Base-by-base conservation (phyloP, 371 early-diverging fungal species). In the Mucor irregularis region DNA sequence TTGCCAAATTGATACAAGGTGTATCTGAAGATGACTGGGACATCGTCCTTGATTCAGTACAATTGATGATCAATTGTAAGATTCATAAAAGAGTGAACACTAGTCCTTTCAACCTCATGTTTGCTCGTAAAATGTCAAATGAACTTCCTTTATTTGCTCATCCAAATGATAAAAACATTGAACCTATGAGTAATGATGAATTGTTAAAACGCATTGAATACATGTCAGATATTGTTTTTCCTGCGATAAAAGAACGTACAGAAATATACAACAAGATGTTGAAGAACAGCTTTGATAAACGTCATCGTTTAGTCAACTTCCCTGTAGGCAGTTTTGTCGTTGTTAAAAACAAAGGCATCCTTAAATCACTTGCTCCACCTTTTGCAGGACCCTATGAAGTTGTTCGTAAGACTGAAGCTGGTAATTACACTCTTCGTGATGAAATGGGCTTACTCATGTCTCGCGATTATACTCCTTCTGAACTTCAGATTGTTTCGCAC, bases 211-310 rank as follows among this genome's bases (percentile, higher is more conserved):
- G 58, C 1, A 54, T 61, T 5, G 22, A 61, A 4, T 24, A 52
- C n/a, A 66, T 66, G 61, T 24, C 40, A 1, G 34, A 66, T 6
- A 40, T 59, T 0, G 58, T 66, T 0, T 57, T 66, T 28, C 66
- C 66, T 1, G 66, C 66, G 0, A 60, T 66, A 6, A 25, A 37
- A 11, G 58, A 66, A 55, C 19, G 66, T 25, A 34, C 9, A 19
- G 39, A 52, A 5, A 44, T 16, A 19, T 49, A 44, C 19, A 40
- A 13, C 14, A 46, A 48, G 3, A 37, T 39, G 11, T 25, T 39
- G 52, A n/a, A n/a, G 10, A 21, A 30, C n/a, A 43, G 17, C 17
- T 57, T 49, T 39, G 43, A 60, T 25, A 50, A 46, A 0, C 49
- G 54, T 0, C 46, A 53, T 29, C 37, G 17, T 19, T 13, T 55